phyloP scores from a whole-genome alignment of 345 rosid genomes.

The Trapa incisa region DNA sequence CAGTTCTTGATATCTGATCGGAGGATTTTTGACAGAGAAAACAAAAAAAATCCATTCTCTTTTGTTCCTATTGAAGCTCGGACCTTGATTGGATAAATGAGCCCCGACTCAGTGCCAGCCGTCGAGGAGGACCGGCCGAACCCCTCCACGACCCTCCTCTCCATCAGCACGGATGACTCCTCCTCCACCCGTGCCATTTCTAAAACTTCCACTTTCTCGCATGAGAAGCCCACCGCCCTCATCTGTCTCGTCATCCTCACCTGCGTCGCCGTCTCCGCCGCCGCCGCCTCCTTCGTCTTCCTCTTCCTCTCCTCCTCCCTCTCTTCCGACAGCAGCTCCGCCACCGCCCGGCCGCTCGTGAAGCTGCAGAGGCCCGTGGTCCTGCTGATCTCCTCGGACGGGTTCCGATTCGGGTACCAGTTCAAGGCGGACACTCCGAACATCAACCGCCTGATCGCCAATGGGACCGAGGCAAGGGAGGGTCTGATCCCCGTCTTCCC shows the following conservation, averaged over 20 bases:
- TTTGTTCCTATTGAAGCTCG: background rate
- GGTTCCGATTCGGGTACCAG: constrained; percentile 93
- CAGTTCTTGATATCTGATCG: background rate
- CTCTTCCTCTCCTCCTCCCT: background rate
- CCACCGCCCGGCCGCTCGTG: constrained; percentile 41
- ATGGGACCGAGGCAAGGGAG: constrained; percentile 77
- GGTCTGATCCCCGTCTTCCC: constrained; percentile 91
- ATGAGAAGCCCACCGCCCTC: constrained; percentile 23
- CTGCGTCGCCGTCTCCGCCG: constrained; percentile 61
- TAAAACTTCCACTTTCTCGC: constrained; percentile 3
- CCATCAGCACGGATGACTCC: constrained; percentile 20
- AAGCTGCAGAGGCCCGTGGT: constrained; percentile 59
- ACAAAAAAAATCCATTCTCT: background rate
- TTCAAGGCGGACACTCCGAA: constrained; percentile 61
- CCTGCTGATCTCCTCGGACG: constrained; percentile 73
- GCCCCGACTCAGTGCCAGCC: constrained; percentile 17
- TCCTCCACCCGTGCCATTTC: constrained; percentile 6
- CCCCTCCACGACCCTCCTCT: constrained; percentile 51
- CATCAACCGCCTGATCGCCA: constrained; percentile 55
- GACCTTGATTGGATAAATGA: constrained; percentile 18
- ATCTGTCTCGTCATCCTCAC: constrained; percentile 38
- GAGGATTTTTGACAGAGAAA: background rate
- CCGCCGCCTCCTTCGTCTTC: constrained; percentile 26
- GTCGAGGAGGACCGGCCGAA: constrained; percentile 36
- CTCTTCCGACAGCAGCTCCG: background rate